Evolutionary conservation across 306 rosid genomes (phyloP).

Genomic region (Pyrus bretschneideri): DNA sequence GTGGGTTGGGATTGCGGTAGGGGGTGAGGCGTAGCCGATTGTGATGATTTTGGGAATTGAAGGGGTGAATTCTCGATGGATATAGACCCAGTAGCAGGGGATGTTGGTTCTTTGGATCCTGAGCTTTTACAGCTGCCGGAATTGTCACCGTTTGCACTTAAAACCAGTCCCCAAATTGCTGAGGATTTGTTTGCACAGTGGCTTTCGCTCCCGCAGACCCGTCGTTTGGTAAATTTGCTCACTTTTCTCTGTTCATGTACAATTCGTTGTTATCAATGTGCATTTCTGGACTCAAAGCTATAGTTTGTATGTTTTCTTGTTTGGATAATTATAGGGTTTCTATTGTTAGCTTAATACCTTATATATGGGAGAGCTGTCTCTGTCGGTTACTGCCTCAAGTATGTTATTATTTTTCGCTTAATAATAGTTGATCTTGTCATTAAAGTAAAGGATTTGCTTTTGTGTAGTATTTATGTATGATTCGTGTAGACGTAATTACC

Average conservation of each 20-base stretch:
- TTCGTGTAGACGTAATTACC: neutral
- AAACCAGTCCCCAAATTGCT: conserved; percentile 51
- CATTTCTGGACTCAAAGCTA: conserved; percentile 2
- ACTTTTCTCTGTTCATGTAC: neutral
- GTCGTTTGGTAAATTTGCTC: conserved; percentile 45
- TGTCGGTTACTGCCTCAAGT: neutral
- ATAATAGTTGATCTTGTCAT: neutral
- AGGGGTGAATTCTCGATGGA: conserved; percentile 35
- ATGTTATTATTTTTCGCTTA: neutral
- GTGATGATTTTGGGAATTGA: conserved; percentile 10
- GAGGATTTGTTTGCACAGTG: conserved; percentile 71
- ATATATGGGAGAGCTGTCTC: neutral
- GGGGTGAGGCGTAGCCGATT: neutral
- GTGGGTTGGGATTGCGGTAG: neutral
- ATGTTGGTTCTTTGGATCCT: conserved; percentile 48
- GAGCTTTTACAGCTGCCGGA: conserved; percentile 76
- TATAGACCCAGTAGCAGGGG: conserved; percentile 45
- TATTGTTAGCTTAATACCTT: neutral
- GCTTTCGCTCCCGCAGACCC: conserved; percentile 77
- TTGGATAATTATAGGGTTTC: neutral
- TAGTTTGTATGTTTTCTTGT: neutral
- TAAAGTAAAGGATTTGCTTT: neutral
- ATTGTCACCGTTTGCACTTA: conserved; percentile 52
- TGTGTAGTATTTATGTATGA: neutral
- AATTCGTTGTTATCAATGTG: neutral